A percentile compares a stretch with the other conserved stretches of the same genome.
Evolutionary conservation across 2,329 filamentous ascomycete genomes (phyloP).

Genomic region (Aspergillus clavatus): DNA sequence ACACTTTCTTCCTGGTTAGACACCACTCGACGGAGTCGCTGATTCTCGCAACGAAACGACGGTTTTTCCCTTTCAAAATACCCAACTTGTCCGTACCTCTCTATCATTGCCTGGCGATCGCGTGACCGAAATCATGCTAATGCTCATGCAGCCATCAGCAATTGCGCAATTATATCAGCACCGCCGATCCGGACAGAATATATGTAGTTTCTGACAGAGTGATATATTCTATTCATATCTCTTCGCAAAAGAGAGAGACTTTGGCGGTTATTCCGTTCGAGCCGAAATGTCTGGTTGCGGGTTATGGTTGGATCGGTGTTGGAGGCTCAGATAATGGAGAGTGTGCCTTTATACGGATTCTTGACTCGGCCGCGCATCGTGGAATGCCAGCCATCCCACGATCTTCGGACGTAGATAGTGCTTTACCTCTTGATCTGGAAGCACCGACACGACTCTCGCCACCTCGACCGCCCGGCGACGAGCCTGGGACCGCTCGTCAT

Average conservation of each 20-base stretch:
- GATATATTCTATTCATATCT: constrained; percentile 68
- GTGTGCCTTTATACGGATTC: constrained; percentile 71
- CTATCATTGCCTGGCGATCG: constrained; percentile 2
- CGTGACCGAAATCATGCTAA: constrained; percentile 11
- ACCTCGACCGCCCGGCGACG: constrained; percentile 21
- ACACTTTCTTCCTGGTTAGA: constrained; percentile 38
- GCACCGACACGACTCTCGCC: constrained; percentile 21
- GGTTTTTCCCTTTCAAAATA: constrained; percentile 64
- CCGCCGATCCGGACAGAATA: constrained; percentile 67
- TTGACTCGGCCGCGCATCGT: constrained; percentile 34
- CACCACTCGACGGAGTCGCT: constrained; percentile 62
- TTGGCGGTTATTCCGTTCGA: constrained; percentile 66
- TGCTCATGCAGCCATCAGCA: constrained; percentile 36
- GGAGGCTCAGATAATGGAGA: constrained; percentile 80
- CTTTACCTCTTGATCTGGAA: constrained; percentile 51
- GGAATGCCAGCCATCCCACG: constrained; percentile 32
- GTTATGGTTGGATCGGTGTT: constrained; percentile 82
- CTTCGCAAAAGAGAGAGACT: constrained; percentile 65
- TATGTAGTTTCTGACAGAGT: constrained; percentile 79
- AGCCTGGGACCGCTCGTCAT: constrained; percentile 14
- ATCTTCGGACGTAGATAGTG: constrained; percentile 51
- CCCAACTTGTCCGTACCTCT: constrained; percentile 55
- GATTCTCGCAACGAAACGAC: constrained; percentile 56
- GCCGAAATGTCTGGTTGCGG: constrained; percentile 81
- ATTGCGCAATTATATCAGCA: constrained; percentile 83